Conservation (phyloP, 306 rosid genomes). For the Quercus engelmannii region DNA sequence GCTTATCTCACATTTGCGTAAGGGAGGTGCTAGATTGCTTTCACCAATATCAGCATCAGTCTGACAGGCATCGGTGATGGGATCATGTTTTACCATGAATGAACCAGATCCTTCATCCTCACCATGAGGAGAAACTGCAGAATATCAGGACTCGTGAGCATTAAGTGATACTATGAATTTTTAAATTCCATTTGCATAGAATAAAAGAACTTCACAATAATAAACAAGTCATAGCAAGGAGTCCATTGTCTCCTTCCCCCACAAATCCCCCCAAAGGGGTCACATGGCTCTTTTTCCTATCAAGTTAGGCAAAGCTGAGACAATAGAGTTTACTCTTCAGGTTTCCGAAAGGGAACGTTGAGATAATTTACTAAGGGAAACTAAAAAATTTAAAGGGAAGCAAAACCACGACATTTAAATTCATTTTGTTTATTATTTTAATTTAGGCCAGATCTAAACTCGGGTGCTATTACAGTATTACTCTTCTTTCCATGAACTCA, state of each 20-base stretch:
- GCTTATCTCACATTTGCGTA: slow-evolving; percentile 4
- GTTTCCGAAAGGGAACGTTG: background rate
- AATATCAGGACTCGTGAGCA: background rate
- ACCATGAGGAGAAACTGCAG: slow-evolving; percentile 38
- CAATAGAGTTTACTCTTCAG: background rate
- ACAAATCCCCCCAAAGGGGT: background rate
- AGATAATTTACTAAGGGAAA: background rate
- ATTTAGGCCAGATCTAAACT: background rate
- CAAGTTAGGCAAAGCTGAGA: background rate
- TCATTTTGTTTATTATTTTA: background rate
- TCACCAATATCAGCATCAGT: slow-evolving; percentile 14
- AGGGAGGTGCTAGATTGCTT: slow-evolving; percentile 16
- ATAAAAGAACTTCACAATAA: background rate
- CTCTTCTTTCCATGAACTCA: background rate
- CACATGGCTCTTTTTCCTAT: background rate
- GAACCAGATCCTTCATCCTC: slow-evolving; percentile 29
- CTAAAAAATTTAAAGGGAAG: background rate
- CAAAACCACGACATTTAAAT: background rate
- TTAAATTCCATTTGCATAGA: background rate
- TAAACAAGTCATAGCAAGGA: background rate
- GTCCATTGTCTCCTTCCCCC: background rate
- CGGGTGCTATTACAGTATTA: too few relatives aligned
- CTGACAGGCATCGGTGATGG: slow-evolving; percentile 11
- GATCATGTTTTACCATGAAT: slow-evolving; percentile 21
- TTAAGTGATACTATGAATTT: background rate